Percentiles rank a stretch among this genome's conserved stretches.
These are phyloP conservation scores for Ligustrum vulgare DNA, from an alignment of 257 asterid species.

Conservation along the genomic window DNA sequence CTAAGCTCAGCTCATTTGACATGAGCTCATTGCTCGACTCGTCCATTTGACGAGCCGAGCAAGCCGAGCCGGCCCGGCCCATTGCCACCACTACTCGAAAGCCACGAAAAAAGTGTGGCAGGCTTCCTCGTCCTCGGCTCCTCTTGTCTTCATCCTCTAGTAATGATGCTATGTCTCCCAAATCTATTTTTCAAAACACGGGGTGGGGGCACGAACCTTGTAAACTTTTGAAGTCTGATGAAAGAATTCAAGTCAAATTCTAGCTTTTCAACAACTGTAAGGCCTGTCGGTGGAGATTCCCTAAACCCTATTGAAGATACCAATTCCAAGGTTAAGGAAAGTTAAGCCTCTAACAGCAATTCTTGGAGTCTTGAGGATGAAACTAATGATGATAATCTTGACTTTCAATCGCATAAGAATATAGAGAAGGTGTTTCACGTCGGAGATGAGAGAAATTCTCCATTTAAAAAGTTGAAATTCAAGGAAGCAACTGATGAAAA, in stretches of 20 bases:
- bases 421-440: not conserved
- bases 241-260: not conserved
- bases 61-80: too few species aligned
- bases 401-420: not conserved
- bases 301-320: not conserved
- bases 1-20: too few species aligned
- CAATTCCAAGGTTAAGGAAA: not conserved
- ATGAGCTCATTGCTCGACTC: too few species aligned
- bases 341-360: not conserved
- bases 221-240: too few species aligned
- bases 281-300: slow-evolving; percentile 18
- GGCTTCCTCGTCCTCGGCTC: too few species aligned
- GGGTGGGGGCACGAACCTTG: too few species aligned
- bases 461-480: slow-evolving; percentile 8
- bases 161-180: too few species aligned
- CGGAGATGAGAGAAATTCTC: not conserved
- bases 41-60: too few species aligned
- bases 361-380: slow-evolving; percentile 4
- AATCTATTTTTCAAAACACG: too few species aligned
- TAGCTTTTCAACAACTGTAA: slow-evolving; percentile 31
- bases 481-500: not conserved
- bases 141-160: too few species aligned
- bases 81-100: too few species aligned
- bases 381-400: not conserved
- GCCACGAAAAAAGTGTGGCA: too few species aligned